Percentiles rank a stretch among this genome's conserved stretches.
Evolutionary conservation across 441 rosid species (phyloP).

Genomic region (Raphanus hybrid): DNA sequence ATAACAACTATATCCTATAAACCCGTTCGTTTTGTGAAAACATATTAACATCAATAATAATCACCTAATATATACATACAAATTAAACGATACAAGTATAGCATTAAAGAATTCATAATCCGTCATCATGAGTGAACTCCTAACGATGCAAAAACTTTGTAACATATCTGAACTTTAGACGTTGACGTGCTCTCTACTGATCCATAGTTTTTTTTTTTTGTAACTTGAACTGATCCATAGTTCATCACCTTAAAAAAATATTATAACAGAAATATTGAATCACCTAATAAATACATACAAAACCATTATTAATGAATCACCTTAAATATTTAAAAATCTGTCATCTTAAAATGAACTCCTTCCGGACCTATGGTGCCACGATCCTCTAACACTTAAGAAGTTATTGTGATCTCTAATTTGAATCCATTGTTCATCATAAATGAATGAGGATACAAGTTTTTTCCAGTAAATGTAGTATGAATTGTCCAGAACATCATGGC

Average conservation of each 20-base stretch:
- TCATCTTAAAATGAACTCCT: background rate
- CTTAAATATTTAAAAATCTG: background rate
- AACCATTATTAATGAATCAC: background rate
- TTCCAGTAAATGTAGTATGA: background rate
- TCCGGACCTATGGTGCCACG: background rate
- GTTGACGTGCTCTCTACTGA: background rate
- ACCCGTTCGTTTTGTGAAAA: background rate
- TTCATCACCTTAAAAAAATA: no score
- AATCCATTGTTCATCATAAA: no score
- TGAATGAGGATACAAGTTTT: no score
- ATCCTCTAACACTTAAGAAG: background rate
- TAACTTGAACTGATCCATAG: no score
- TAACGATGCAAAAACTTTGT: background rate
- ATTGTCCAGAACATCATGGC: no score
- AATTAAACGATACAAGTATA: background rate
- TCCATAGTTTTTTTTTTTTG: background rate
- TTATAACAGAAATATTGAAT: no score
- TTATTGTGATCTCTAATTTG: background rate
- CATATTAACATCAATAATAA: background rate
- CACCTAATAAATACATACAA: background rate
- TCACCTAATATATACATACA: background rate
- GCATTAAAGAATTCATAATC: background rate
- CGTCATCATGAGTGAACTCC: background rate
- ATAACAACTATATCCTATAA: background rate
- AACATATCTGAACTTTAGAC: background rate